These are phyloP conservation scores for Colletotrichum euphorbiae DNA, from an alignment of 2,329 filamentous ascomycete genomes.

Conservation along the genomic window DNA sequence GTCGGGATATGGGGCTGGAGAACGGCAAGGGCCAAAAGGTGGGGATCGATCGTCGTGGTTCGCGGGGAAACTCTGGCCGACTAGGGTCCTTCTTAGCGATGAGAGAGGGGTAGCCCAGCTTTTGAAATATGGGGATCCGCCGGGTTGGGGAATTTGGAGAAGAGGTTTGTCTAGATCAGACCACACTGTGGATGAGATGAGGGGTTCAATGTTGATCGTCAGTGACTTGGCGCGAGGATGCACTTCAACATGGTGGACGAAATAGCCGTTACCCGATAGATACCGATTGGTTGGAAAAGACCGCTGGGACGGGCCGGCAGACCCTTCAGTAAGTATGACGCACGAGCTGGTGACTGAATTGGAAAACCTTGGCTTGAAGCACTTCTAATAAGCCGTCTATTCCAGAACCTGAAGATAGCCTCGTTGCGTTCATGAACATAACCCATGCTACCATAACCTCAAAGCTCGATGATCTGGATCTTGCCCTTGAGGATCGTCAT, in stretches of 20 bases:
- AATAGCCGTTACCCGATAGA: conserved; percentile 28
- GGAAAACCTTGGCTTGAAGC: not conserved
- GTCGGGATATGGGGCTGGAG: not conserved
- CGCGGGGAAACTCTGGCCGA: conserved; percentile 37
- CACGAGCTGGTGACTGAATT: not conserved
- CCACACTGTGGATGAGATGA: conserved; percentile 9
- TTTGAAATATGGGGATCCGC: not conserved
- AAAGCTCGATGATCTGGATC: conserved; percentile 34
- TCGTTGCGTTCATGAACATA: conserved; percentile 20
- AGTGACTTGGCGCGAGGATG: not conserved
- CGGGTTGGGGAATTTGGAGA: conserved; percentile 11
- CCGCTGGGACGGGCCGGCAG: conserved; percentile 16
- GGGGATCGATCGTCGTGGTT: conserved; percentile 31
- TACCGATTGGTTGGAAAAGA: conserved; percentile 10
- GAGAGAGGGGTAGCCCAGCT: not conserved
- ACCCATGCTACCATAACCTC: not conserved
- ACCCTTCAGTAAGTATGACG: not conserved
- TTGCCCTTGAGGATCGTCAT: conserved; percentile 54
- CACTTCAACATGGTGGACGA: not conserved
- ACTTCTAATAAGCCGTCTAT: conserved; percentile 35
- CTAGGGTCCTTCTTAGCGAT: conserved; percentile 2
- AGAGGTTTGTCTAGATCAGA: conserved; percentile 1
- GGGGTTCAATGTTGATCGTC: not conserved
- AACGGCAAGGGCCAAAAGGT: conserved; percentile 1
- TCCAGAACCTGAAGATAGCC: conserved; percentile 24